phyloP scores from a whole-genome alignment of 192 early-diverging fungal species.

The Backusella liffmaniae region DNA sequence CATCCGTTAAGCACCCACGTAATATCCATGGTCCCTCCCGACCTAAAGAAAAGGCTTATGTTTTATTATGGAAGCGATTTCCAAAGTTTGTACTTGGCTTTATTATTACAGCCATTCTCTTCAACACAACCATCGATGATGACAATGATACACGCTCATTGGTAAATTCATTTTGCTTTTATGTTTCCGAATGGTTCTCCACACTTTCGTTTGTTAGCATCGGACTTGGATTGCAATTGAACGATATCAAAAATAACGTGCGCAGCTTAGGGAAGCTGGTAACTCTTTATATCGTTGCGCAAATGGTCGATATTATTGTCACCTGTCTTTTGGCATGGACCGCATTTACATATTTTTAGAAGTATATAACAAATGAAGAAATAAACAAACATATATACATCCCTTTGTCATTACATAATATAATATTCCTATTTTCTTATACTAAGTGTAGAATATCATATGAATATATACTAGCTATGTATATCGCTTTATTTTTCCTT shows the following conservation, averaged over 20 bases:
- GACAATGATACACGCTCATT: conserved; percentile 16
- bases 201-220: conserved; percentile 55
- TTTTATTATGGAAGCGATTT: conserved; percentile 47
- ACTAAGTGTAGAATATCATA: background rate
- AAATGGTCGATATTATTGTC: conserved; percentile 48
- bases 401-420: background rate
- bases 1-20: conserved; percentile 5
- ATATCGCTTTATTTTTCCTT: background rate
- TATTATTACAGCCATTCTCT: conserved; percentile 44
- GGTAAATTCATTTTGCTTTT: conserved; percentile 50
- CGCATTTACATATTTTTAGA: conserved; percentile 35
- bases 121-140: conserved; percentile 46
- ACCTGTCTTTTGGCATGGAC: conserved; percentile 44
- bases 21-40: conserved; percentile 10
- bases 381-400: background rate
- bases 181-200: conserved; percentile 52
- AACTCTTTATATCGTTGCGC: conserved; percentile 44
- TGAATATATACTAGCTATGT: too few species aligned
- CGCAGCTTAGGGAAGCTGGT: conserved; percentile 41
- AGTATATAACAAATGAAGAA: background rate
- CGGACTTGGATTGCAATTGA: conserved; percentile 49
- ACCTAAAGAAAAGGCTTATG: conserved; percentile 29
- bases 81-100: conserved; percentile 55
- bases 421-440: background rate
- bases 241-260: conserved; percentile 44